phyloP scores from a whole-genome alignment of 305 asterid species.

The Fraxinus ornus region DNA sequence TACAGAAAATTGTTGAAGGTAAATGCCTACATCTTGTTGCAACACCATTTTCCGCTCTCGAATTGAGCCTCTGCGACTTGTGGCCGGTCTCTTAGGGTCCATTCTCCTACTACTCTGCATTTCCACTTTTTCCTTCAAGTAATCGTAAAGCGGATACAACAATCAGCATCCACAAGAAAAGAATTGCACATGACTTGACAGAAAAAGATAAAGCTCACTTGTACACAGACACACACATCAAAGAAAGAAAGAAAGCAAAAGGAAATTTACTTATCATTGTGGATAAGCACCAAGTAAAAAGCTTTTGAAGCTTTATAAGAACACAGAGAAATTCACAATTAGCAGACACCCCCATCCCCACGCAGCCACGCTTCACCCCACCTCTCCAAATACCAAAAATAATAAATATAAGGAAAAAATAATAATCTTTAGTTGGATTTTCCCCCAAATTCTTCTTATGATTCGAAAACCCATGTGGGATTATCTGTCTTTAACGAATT shows the following conservation, averaged over 20 bases:
- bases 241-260: slow-evolving; percentile 22
- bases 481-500: neutral
- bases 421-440: neutral
- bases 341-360: slow-evolving; percentile 9
- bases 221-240: slow-evolving; percentile 14
- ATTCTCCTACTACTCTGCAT: slow-evolving; percentile 37
- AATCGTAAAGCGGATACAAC: slow-evolving; percentile 25
- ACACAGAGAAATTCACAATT: slow-evolving; percentile 7
- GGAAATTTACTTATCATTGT: slow-evolving; percentile 13
- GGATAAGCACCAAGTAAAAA: slow-evolving; percentile 30
- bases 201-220: slow-evolving; percentile 28
- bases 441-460: neutral
- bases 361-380: neutral
- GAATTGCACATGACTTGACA: slow-evolving; percentile 26
- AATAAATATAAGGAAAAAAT: neutral
- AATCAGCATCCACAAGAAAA: slow-evolving; percentile 43
- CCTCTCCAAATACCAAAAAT: neutral
- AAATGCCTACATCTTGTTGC: slow-evolving; percentile 60
- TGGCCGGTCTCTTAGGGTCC: slow-evolving; percentile 50
- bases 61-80: slow-evolving; percentile 42
- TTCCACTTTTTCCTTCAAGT: slow-evolving; percentile 50
- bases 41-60: slow-evolving; percentile 66
- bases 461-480: neutral
- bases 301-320: slow-evolving; percentile 21
- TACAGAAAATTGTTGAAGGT: neutral